A percentile compares a stretch with the other conserved stretches of the same genome.
Evolutionary conservation across 352 stramenopile genomes (phyloP).

Genomic region (Globisporangium cederbergense): DNA sequence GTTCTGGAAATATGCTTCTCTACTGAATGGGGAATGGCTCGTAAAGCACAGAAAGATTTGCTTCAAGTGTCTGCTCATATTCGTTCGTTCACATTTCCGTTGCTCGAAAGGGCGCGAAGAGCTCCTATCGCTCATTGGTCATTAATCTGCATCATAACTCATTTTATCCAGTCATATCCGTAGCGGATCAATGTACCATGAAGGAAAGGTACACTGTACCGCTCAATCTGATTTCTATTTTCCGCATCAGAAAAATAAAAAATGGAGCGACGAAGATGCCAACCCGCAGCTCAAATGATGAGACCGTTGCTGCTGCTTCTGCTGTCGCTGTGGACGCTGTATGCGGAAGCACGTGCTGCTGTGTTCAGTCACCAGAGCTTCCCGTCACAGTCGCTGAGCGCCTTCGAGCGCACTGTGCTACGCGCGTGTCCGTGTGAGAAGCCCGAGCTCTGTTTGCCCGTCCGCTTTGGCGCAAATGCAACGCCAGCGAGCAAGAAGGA

Average conservation of each 20-base stretch:
- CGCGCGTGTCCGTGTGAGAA: slow-evolving; percentile 45
- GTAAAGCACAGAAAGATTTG: slow-evolving; percentile 7
- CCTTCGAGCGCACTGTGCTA: slow-evolving; percentile 32
- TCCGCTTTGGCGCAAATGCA: slow-evolving; percentile 21
- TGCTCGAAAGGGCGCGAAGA: slow-evolving; percentile 20
- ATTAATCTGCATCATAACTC: no score
- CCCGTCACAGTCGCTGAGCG: slow-evolving; percentile 21
- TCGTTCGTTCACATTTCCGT: slow-evolving; percentile 20
- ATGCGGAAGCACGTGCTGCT: background rate
- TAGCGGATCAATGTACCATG: background rate
- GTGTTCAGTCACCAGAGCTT: slow-evolving; percentile 24
- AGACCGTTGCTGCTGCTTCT: slow-evolving; percentile 15
- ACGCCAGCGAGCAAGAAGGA: slow-evolving; percentile 30
- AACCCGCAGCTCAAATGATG: background rate
- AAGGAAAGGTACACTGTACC: background rate
- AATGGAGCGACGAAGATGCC: background rate
- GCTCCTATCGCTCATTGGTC: slow-evolving; percentile 8
- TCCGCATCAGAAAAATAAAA: background rate
- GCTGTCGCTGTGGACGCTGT: slow-evolving; percentile 2
- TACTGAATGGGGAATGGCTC: background rate
- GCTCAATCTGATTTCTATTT: background rate
- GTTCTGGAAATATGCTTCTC: no score
- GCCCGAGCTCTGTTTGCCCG: slow-evolving; percentile 51
- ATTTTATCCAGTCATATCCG: background rate
- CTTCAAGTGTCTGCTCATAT: slow-evolving; percentile 16